These are phyloP conservation scores for Aphanomyces cochlioides DNA, from an alignment of 352 stramenopile species.

Conservation along the genomic window DNA sequence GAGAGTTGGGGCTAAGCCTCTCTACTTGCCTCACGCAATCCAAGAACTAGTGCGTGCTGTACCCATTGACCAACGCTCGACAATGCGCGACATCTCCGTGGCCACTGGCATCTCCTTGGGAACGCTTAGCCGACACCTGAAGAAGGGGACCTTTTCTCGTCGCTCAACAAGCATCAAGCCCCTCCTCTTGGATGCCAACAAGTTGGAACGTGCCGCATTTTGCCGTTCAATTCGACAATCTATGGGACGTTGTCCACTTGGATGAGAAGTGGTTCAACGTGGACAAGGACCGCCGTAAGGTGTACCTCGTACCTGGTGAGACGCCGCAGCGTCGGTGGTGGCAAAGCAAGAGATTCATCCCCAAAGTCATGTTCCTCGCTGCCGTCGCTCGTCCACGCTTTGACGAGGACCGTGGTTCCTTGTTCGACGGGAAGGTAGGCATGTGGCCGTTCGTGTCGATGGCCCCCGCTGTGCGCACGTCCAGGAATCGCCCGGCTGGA, in stretches of 20 bases:
- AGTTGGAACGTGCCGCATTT: background rate
- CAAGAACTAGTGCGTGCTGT: background rate
- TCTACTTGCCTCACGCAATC: background rate
- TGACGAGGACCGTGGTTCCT: background rate
- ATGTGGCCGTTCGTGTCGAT: constrained; percentile 1
- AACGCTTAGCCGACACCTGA: too few species aligned
- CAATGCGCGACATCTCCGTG: background rate
- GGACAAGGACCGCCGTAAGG: too few species aligned
- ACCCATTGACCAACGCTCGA: constrained; percentile 1
- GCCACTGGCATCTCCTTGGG: background rate
- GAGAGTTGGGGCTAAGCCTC: constrained; percentile 1
- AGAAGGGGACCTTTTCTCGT: background rate
- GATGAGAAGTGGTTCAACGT: too few species aligned
- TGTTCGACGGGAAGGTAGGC: constrained; percentile 17
- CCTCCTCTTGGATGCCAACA: background rate
- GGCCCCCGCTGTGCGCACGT: background rate
- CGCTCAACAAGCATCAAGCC: constrained; percentile 3
- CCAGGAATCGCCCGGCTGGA: background rate
- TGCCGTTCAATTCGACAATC: constrained; percentile 1
- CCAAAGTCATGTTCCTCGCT: constrained; percentile 37
- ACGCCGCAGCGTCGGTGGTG: constrained; percentile 9
- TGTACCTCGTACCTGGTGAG: constrained; percentile 31
- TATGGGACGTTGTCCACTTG: too few species aligned
- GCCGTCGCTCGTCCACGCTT: too few species aligned
- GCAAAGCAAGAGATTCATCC: constrained; percentile 36